phyloP scores from a whole-genome alignment of 83 land plant species.

The Diphasiastrum complanatum region DNA sequence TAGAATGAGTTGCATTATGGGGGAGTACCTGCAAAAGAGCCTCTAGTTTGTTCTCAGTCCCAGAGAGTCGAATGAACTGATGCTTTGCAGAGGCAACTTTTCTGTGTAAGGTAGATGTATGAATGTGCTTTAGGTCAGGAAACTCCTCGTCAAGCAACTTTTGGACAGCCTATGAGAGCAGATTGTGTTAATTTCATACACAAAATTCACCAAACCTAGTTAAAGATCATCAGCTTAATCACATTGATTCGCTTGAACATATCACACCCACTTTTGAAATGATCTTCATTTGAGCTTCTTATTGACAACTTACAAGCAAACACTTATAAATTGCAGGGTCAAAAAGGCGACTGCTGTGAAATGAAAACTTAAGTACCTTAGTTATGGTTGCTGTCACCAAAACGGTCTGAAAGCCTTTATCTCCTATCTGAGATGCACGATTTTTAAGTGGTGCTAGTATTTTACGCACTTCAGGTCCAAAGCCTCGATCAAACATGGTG shows the following conservation, averaged over 20 bases:
- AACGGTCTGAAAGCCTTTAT: constrained; percentile 72
- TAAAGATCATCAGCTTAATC: too few species aligned
- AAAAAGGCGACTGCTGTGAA: neutral
- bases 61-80: constrained; percentile 79
- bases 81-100: constrained; percentile 84
- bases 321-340: too few species aligned
- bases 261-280: too few species aligned
- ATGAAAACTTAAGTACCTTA: constrained; percentile 38
- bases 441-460: constrained; percentile 76
- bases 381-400: constrained; percentile 94
- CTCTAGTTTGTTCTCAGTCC: constrained; percentile 88
- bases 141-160: constrained; percentile 92
- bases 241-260: too few species aligned
- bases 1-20: neutral
- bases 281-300: too few species aligned
- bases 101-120: constrained; percentile 87
- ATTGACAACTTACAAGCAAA: too few species aligned
- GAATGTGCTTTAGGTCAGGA: constrained; percentile 79
- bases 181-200: neutral
- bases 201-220: too few species aligned
- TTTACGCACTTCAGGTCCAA: constrained; percentile 94
- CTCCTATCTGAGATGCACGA: constrained; percentile 64
- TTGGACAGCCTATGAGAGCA: constrained; percentile 64
- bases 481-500: constrained; percentile 98
- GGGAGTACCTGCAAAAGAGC: constrained; percentile 64